Evolutionary conservation across 805 yeast genomes (phyloP), one percentile per base, ranked within the genome.

Genomic region (Candida andamanensis): DNA sequence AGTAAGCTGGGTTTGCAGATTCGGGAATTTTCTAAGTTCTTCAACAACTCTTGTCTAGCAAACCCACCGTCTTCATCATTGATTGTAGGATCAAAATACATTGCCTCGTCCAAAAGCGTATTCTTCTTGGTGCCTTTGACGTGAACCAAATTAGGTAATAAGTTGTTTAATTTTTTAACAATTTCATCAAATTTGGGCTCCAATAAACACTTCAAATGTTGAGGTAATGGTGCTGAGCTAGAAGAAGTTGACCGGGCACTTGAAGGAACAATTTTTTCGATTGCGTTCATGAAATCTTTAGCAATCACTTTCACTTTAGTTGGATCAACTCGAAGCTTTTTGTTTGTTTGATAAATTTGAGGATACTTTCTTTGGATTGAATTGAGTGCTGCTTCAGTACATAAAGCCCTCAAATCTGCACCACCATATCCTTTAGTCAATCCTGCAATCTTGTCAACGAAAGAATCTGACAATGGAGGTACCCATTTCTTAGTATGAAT

Each of bases 361-460:
- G 99, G 99, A 45, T 81, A 90, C 28, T 80, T 75, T 42, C 97
- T 66, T 58, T 90, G 97, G 24, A 92, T 90, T 47, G 95, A 80
- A 47, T 82, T 80, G 40, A 92, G 66, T 0, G 97, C 97, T 18
- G 97, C 89, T 53, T 92, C 98, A 0, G 97, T 90, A 54, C 97
- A 87, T 18, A 92, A 63, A 0, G 97, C 95, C 34, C 96, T 67
- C 41, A 92, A 63, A 56, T 92, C 98, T 2, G 98, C 97, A 63
- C 98, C 98, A 28, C 98, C 98, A 50, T 85, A 92, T 0, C 98
- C 98, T 53, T 89, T 90, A 0, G 98, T 90, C 36, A 85, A 59
- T 14, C 68, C 67, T 0, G 97, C 90, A 21, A 92, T 66, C 33
- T 78, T 76, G 5, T 69, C 67, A 7, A 85, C 46, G 42, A 92